A percentile compares a stretch with the other conserved stretches of the same genome.
Evolutionary conservation across 2,329 filamentous ascomycete genomes (phyloP).

Genomic region (Diaporthe australafricana): DNA sequence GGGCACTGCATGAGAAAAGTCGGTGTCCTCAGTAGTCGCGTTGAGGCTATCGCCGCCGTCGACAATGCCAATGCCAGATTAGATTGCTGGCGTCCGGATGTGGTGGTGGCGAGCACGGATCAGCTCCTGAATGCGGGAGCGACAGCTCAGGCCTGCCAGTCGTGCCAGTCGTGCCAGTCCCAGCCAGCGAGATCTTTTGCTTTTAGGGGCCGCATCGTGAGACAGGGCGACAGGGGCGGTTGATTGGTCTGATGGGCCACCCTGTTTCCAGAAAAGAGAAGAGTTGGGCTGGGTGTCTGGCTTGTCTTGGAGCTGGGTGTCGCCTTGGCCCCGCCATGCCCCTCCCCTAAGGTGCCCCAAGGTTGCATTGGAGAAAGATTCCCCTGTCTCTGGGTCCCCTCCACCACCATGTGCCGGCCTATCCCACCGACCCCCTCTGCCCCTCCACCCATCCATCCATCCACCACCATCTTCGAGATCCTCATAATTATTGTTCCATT

Average conservation of each 20-base stretch:
- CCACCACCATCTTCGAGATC: neutral
- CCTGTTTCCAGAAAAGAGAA: slow-evolving; percentile 17
- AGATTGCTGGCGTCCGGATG: slow-evolving; percentile 22
- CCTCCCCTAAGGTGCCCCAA: neutral
- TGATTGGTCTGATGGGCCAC: neutral
- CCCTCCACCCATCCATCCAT: neutral
- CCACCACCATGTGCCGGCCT: slow-evolving; percentile 7
- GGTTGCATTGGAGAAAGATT: slow-evolving; percentile 10
- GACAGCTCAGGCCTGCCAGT: neutral
- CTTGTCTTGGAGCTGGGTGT: slow-evolving; percentile 11
- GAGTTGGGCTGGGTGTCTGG: neutral
- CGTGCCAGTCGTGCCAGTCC: too few species aligned
- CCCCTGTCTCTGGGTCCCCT: neutral
- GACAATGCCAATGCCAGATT: neutral
- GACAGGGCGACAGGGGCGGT: slow-evolving; percentile 16
- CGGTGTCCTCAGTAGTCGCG: slow-evolving; percentile 4
- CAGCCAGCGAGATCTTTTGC: slow-evolving; percentile 17
- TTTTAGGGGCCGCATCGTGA: slow-evolving; percentile 24
- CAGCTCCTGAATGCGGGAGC: slow-evolving; percentile 6
- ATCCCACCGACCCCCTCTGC: neutral
- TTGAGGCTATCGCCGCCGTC: slow-evolving; percentile 4
- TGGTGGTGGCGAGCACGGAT: slow-evolving; percentile 7
- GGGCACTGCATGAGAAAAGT: neutral
- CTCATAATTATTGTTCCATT: neutral
- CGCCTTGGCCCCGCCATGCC: slow-evolving; percentile 12